Percentiles rank a stretch among this genome's conserved stretches.
These are phyloP conservation scores for Cladobotryum mycophilum DNA, from an alignment of 2,329 filamentous ascomycete genomes.

Conservation along the genomic window DNA sequence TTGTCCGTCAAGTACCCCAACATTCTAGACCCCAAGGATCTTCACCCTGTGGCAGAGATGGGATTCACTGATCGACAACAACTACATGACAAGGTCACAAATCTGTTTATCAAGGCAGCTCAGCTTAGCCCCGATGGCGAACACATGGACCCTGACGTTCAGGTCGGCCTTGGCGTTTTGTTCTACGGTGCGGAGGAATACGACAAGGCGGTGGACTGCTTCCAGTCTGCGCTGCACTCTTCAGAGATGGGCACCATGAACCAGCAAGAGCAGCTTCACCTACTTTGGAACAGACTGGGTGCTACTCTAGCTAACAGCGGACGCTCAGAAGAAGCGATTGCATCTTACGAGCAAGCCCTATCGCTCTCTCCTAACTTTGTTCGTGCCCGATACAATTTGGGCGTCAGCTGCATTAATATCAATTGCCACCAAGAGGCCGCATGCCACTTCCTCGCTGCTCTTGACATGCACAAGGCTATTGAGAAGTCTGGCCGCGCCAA, in stretches of 20 bases:
- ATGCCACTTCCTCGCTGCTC: conserved; percentile 81
- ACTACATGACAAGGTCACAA: conserved; percentile 84
- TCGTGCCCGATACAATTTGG: conserved; percentile 91
- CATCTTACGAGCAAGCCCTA: conserved; percentile 89
- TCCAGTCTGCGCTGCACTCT: conserved; percentile 80
- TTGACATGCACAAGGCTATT: conserved; percentile 93
- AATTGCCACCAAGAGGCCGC: conserved; percentile 91
- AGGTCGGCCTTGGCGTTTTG: conserved; percentile 91
- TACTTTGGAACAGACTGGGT: conserved; percentile 95
- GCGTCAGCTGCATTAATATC: conserved; percentile 95
- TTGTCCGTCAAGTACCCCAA: conserved; percentile 89
- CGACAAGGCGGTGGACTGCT: conserved; percentile 97
- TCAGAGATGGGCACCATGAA: conserved; percentile 81
- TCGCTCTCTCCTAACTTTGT: conserved; percentile 93
- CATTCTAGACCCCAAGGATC: conserved; percentile 64
- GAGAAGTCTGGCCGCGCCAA: conserved; percentile 78
- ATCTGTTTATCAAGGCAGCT: conserved; percentile 85
- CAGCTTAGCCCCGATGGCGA: conserved; percentile 87
- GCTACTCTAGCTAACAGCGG: conserved; percentile 94
- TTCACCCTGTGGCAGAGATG: conserved; percentile 73
- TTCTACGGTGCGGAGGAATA: conserved; percentile 99
- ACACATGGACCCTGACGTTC: conserved; percentile 97
- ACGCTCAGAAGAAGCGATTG: conserved; percentile 90
- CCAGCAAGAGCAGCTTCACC: conserved; percentile 77
- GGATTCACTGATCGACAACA: conserved; percentile 90